These are phyloP conservation scores for Lagenidium giganteum DNA, from an alignment of 352 stramenopile species.

Conservation along the genomic window DNA sequence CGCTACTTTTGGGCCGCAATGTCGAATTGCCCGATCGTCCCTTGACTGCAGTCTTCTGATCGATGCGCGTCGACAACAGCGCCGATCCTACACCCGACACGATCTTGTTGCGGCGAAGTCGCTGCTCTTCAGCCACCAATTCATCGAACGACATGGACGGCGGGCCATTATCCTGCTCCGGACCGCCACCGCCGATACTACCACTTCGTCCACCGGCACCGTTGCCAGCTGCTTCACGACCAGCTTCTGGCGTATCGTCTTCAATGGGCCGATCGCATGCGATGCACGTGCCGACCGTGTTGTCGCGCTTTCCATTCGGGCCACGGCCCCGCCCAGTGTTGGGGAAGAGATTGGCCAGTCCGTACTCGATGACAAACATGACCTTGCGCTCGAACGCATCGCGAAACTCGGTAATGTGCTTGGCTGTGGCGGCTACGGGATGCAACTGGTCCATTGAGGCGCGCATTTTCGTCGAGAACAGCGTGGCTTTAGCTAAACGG, in stretches of 20 bases:
- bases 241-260: constrained; percentile 10
- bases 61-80: constrained; percentile 28
- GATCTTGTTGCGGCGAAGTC: constrained; percentile 23
- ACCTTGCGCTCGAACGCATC: constrained; percentile 40
- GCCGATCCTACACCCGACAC: constrained; percentile 4
- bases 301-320: constrained; percentile 18
- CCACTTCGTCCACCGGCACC: not conserved
- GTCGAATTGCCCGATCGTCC: constrained; percentile 31
- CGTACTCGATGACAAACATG: constrained; percentile 47
- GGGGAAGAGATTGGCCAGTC: constrained; percentile 56
- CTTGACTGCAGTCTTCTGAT: constrained; percentile 39
- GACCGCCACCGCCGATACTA: not conserved
- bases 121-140: constrained; percentile 22
- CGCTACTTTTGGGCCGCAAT: constrained; percentile 23
- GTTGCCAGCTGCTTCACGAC: not conserved
- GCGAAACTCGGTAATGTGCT: constrained; percentile 32
- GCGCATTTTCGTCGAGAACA: constrained; percentile 34
- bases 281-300: constrained; percentile 44
- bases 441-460: constrained; percentile 41
- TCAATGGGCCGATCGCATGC: constrained; percentile 59
- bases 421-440: constrained; percentile 32
- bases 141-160: constrained; percentile 11
- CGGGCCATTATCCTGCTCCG: constrained; percentile 1
- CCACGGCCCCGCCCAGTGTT: constrained; percentile 33
- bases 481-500: constrained; percentile 30